Base-by-base conservation (phyloP, 495 filamentous ascomycete species). In the Chaetomium fimeti region DNA sequence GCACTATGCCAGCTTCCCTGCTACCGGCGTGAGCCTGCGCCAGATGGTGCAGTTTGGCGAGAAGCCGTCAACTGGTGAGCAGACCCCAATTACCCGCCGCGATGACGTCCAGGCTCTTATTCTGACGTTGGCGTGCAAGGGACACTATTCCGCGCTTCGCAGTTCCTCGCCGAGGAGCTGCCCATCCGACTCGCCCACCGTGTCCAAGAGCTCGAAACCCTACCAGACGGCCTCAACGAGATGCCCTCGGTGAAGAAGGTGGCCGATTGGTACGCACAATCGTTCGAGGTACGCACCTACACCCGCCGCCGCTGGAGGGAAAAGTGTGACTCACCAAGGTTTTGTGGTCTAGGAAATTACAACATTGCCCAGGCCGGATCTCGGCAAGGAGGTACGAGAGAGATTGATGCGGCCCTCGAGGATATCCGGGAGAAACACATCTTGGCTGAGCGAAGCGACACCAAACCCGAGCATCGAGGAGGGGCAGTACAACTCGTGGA, bases 21-120 rank as follows among this genome's bases (percentile, higher is more conserved):
- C 94, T 64, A 98, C 95, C 45, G 94, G 94, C 66, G 93, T 97
- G 69, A 96, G 92, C 70, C 81, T 98, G 75, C 84, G 94, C 75
- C 94, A 98, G 82, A 98, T 98, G 94, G 94, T 98, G 55, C 94
- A 98, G 76, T 98, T 98, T 78, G 95, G 95, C 60, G 91, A 95
- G 75, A 87, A 83, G 69, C 92, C 92, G 27, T 95, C 91, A 13
- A 88, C 87, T 69, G 92, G 92, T 96, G 76, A 62, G 84, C 74
- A 28, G 62, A 61, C 65, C 52, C 60, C 51, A 15, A 11, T 20
- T 38, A 5, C 57, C 54, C 51, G 3, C 40, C 57, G 40, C 65
- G 56, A 61, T 64, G 66, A 59, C 18, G 22, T 24, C 48, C 27
- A 27, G 25, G 53, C 56, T 52, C 40, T 66, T 32, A 58, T 55